A percentile compares a stretch with the other conserved stretches of the same genome.
Evolutionary conservation across 257 asterid species (phyloP).

Genomic region (Marsdenia floribunda): DNA sequence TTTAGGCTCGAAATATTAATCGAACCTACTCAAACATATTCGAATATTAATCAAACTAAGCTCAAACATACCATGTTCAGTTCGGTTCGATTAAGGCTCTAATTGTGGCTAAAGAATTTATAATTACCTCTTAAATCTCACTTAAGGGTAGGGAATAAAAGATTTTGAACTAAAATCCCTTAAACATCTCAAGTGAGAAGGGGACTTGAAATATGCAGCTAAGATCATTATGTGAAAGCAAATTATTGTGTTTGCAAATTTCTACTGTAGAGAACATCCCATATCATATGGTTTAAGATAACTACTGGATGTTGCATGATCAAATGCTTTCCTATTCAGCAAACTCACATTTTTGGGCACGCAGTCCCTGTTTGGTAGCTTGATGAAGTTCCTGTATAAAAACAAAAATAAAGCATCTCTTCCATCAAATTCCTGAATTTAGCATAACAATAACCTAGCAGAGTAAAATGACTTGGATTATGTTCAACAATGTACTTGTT

Average conservation of each 20-base stretch:
- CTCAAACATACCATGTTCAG: too few relatives aligned
- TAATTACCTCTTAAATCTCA: too few relatives aligned
- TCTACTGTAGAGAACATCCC: neutral
- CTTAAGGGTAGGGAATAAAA: too few relatives aligned
- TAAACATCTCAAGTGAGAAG: neutral
- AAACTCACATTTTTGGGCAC: conserved; percentile 49
- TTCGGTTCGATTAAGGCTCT: too few relatives aligned
- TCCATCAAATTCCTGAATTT: conserved; percentile 14
- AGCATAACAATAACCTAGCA: conserved; percentile 8
- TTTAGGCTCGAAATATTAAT: too few relatives aligned
- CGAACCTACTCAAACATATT: too few relatives aligned
- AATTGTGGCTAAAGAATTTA: too few relatives aligned
- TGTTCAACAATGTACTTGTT: conserved; percentile 41
- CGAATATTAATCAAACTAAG: too few relatives aligned
- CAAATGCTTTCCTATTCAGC: neutral
- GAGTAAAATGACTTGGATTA: conserved; percentile 16
- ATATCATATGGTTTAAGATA: conserved; percentile 3
- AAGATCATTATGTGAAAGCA: neutral
- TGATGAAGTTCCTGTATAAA: conserved; percentile 45
- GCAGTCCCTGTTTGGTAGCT: conserved; percentile 36
- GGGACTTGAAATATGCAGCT: neutral
- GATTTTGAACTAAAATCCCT: too few relatives aligned
- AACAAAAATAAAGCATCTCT: conserved; percentile 17
- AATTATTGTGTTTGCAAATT: neutral
- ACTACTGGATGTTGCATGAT: neutral